A percentile compares a stretch with the other conserved stretches of the same genome.
Conservation (phyloP, 2,329 filamentous ascomycete species). For the Verticillium alfalfae region DNA sequence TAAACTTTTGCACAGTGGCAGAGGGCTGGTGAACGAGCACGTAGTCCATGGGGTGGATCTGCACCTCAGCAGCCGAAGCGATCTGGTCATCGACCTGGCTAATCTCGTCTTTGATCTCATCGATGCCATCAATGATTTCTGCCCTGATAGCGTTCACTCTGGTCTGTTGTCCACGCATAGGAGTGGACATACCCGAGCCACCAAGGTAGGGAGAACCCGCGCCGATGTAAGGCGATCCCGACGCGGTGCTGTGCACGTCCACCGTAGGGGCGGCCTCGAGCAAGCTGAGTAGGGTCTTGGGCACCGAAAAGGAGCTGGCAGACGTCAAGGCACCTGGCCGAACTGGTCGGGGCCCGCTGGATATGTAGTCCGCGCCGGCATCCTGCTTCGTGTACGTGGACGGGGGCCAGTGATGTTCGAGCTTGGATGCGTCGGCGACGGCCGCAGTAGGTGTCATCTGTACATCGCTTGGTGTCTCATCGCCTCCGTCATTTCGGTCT, state of each 20-base stretch:
- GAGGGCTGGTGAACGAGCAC: constrained; percentile 87
- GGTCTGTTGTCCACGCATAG: constrained; percentile 30
- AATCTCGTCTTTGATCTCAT: constrained; percentile 94
- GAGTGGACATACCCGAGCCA: constrained; percentile 44
- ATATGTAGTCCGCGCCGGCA: constrained; percentile 14
- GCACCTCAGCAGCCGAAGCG: constrained; percentile 77
- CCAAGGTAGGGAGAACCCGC: constrained; percentile 36
- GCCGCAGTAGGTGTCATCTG: constrained; percentile 32
- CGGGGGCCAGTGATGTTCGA: constrained; percentile 21
- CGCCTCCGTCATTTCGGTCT: constrained; percentile 56
- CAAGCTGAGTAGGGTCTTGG: constrained; percentile 82
- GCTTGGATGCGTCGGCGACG: constrained; percentile 20
- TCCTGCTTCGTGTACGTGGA: constrained; percentile 28
- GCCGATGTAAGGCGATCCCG: constrained; percentile 26
- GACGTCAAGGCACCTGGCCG: constrained; percentile 59
- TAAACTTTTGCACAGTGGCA: constrained; percentile 80
- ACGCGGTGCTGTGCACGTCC: constrained; percentile 11
- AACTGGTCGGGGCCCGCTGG: constrained; percentile 11
- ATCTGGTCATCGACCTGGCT: constrained; percentile 92
- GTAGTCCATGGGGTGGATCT: constrained; percentile 90
- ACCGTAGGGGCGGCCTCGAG: constrained; percentile 60
- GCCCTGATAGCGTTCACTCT: constrained; percentile 69
- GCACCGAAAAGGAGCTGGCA: constrained; percentile 58
- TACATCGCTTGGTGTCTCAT: constrained; percentile 53
- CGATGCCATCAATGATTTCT: constrained; percentile 89